These are phyloP conservation scores for Cucumis melo DNA, from an alignment of 306 rosid genomes.

Conservation along the genomic window DNA sequence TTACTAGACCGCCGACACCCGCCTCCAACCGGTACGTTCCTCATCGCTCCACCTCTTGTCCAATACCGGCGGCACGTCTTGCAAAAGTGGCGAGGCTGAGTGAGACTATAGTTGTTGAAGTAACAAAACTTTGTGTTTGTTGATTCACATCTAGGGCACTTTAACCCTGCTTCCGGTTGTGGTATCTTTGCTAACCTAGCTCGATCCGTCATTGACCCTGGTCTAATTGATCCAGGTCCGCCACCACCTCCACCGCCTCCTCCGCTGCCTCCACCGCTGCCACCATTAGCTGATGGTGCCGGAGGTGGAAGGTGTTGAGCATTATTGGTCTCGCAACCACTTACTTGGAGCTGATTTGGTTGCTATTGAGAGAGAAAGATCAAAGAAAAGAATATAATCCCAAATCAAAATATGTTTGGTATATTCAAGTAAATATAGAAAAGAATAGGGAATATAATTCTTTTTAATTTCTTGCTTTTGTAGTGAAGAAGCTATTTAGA, in stretches of 20 bases:
- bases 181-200: slow-evolving; percentile 46
- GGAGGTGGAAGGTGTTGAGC: slow-evolving; percentile 20
- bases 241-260: not conserved
- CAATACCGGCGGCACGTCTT: slow-evolving; percentile 80
- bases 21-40: slow-evolving; percentile 80
- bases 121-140: slow-evolving; percentile 77
- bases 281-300: not conserved
- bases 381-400: not conserved
- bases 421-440: slow-evolving; percentile 43
- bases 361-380: slow-evolving; percentile 14
- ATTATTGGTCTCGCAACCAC: slow-evolving; percentile 17
- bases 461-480: slow-evolving; percentile 22
- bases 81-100: slow-evolving; percentile 88
- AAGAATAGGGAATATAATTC: slow-evolving; percentile 5
- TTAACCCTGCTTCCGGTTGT: slow-evolving; percentile 37
- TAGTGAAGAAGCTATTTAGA: slow-evolving; percentile 27
- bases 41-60: slow-evolving; percentile 76
- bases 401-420: slow-evolving; percentile 18
- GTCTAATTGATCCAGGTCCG: slow-evolving; percentile 26
- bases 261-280: not conserved
- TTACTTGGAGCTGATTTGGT: slow-evolving; percentile 18
- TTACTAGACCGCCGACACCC: slow-evolving; percentile 61
- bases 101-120: slow-evolving; percentile 67
- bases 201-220: slow-evolving; percentile 62
- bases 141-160: slow-evolving; percentile 80